Conservation (phyloP, 2,329 filamentous ascomycete genomes). For the Pseudogymnoascus sp. region DNA sequence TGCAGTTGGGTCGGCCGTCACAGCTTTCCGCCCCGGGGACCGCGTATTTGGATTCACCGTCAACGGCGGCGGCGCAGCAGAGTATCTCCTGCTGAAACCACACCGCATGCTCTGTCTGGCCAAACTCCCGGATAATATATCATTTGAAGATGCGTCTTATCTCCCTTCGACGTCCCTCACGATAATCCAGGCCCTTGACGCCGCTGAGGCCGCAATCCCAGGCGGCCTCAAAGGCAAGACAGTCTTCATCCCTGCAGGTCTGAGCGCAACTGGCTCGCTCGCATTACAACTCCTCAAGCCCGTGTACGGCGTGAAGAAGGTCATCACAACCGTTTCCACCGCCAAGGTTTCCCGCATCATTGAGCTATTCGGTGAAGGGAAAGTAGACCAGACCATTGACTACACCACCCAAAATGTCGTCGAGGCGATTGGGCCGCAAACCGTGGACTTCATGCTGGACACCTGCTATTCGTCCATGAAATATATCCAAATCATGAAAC, state of each 20-base stretch:
- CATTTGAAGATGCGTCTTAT: constrained; percentile 36
- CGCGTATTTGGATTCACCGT: constrained; percentile 31
- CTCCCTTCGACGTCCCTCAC: constrained; percentile 37
- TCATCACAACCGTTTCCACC: constrained; percentile 42
- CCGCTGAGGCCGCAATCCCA: constrained; percentile 25
- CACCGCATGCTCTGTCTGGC: constrained; percentile 28
- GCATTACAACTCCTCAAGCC: constrained; percentile 41
- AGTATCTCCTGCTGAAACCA: constrained; percentile 34
- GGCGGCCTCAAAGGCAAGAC: constrained; percentile 38
- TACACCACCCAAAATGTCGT: constrained; percentile 33
- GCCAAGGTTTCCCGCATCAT: constrained; percentile 35
- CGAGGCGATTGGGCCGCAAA: constrained; percentile 29
- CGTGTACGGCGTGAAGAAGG: constrained; percentile 38
- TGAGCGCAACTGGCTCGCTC: constrained; percentile 35
- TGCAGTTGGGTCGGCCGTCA: constrained; percentile 32
- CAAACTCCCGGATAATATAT: constrained; percentile 35
- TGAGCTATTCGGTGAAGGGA: constrained; percentile 35
- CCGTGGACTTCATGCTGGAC: constrained; percentile 41
- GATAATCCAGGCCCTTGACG: constrained; percentile 34
- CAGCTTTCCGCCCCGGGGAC: constrained; percentile 34
- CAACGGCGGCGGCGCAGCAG: constrained; percentile 22
- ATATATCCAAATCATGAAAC: constrained; percentile 34
- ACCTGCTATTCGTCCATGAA: constrained; percentile 34
- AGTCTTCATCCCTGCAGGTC: constrained; percentile 34
- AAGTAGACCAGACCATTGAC: constrained; percentile 37